Conservation (phyloP, 2,329 filamentous ascomycete species). For the Calonectria naviculata region DNA sequence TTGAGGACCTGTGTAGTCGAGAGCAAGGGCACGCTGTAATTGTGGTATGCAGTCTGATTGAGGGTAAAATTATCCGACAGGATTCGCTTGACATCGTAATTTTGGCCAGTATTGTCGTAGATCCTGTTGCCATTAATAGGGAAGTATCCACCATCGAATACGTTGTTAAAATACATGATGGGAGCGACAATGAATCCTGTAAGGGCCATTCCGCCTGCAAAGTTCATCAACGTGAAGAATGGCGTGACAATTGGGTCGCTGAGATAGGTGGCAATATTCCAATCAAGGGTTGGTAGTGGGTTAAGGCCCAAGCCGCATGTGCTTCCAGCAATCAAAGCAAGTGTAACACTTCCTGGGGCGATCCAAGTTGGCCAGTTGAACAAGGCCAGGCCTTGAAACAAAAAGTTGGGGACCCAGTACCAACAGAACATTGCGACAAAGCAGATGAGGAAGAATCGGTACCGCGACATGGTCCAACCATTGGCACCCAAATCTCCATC, state of each 20-base stretch:
- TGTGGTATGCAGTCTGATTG: slow-evolving; percentile 61
- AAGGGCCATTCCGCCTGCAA: slow-evolving; percentile 52
- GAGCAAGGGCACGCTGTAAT: slow-evolving; percentile 67
- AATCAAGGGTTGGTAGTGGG: slow-evolving; percentile 52
- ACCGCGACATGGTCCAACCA: slow-evolving; percentile 39
- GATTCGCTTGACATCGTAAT: slow-evolving; percentile 64
- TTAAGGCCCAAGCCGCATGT: slow-evolving; percentile 52
- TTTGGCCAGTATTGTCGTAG: slow-evolving; percentile 66
- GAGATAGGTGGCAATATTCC: slow-evolving; percentile 47
- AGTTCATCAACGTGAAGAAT: slow-evolving; percentile 44
- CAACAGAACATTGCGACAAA: slow-evolving; percentile 60
- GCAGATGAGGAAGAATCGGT: slow-evolving; percentile 55
- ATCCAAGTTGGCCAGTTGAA: slow-evolving; percentile 67
- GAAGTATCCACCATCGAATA: slow-evolving; percentile 62
- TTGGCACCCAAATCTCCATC: slow-evolving; percentile 33
- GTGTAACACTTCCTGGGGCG: slow-evolving; percentile 49
- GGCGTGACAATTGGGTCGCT: slow-evolving; percentile 45
- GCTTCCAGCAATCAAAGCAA: slow-evolving; percentile 48
- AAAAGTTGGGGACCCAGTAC: slow-evolving; percentile 62
- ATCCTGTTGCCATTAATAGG: slow-evolving; percentile 65
- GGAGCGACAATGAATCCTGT: slow-evolving; percentile 64
- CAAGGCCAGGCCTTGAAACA: slow-evolving; percentile 56
- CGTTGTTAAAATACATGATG: slow-evolving; percentile 57
- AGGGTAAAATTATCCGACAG: slow-evolving; percentile 61
- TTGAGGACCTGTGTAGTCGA: slow-evolving; percentile 50